Evolutionary conservation across 2,329 filamentous ascomycete genomes (phyloP).

Genomic region (Stemphylium vesicarium): DNA sequence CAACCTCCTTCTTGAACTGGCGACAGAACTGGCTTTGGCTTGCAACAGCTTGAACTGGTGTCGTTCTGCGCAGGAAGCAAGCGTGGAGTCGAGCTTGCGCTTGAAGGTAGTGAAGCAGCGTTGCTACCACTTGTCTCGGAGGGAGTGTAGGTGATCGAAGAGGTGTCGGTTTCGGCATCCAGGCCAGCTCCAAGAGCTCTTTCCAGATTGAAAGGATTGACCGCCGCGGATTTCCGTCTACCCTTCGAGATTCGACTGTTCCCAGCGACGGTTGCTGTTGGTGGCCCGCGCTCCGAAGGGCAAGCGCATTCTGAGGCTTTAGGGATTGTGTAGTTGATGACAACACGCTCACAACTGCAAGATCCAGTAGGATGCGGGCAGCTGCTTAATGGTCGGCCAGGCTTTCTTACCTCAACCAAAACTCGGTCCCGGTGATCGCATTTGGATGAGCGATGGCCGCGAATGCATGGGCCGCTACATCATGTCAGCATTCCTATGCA

Average conservation of each 20-base stretch:
- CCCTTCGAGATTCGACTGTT: slow-evolving; percentile 44
- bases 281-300: slow-evolving; percentile 39
- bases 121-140: slow-evolving; percentile 44
- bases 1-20: slow-evolving; percentile 33
- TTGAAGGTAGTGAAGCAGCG: slow-evolving; percentile 42
- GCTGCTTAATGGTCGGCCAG: slow-evolving; percentile 71
- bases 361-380: slow-evolving; percentile 71
- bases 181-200: slow-evolving; percentile 44
- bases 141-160: slow-evolving; percentile 40
- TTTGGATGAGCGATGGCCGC: slow-evolving; percentile 77
- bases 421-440: slow-evolving; percentile 73
- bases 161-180: slow-evolving; percentile 41
- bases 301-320: slow-evolving; percentile 50
- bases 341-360: slow-evolving; percentile 69
- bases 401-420: slow-evolving; percentile 74
- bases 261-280: slow-evolving; percentile 27
- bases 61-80: slow-evolving; percentile 36
- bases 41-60: slow-evolving; percentile 40
- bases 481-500: slow-evolving; percentile 18
- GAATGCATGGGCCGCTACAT: slow-evolving; percentile 73
- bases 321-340: slow-evolving; percentile 55
- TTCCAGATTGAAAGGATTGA: slow-evolving; percentile 40
- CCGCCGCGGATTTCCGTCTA: slow-evolving; percentile 37
- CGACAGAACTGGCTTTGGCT: slow-evolving; percentile 31
- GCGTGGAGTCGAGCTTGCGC: slow-evolving; percentile 48